Evolutionary conservation across 352 stramenopile species (phyloP), one percentile per base, ranked within the genome.

Genomic region (Plasmopara halstedii): DNA sequence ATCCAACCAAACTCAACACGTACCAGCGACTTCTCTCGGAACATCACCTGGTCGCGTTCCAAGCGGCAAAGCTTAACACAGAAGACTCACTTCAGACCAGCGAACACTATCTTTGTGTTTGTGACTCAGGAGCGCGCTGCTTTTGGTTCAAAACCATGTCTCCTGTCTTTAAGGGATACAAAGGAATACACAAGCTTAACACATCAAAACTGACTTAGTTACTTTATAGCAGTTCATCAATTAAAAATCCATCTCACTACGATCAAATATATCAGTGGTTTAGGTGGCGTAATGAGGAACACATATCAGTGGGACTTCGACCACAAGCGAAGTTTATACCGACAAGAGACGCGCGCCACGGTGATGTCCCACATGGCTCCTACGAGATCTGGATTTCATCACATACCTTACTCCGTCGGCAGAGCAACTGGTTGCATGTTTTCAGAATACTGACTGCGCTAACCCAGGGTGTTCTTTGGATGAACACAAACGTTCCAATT

Each of bases 21-120:
- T 46, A 47, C 6, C 20, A 52, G 33, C 41, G 36, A 29, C 53
- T 53, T 35, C 46, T 62, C 27, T 49, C 53, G 14, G 33, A 25
- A 11, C 19, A 55, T 21, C 31, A 53, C 10, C 17, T 53, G 20
- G 22, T 57, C 7, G 46, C 35, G 9, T 37, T 56, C 17, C 46
- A 61, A 37, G 46, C 51, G 31, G 56, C 53, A 18, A 52, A 53
- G 23, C 58, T 62, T 27, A 39, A 23, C n/a, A 50, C 46, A 6
- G 22, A 43, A 43, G 46, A 53, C 44, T 50, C 51, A 14, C 14
- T 58, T 11, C 39, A 50, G 14, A 48, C 46, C 17, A 56, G 47
- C 19, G 13, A 50, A 11, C 39, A 50, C 33, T 46, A 41, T 15
- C 43, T 53, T 23, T 19, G 40, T 6, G 11, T 22, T 2, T 42